phyloP scores from a whole-genome alignment of 1,284 basidiomycete species.

The Sporisorium reilianum region DNA sequence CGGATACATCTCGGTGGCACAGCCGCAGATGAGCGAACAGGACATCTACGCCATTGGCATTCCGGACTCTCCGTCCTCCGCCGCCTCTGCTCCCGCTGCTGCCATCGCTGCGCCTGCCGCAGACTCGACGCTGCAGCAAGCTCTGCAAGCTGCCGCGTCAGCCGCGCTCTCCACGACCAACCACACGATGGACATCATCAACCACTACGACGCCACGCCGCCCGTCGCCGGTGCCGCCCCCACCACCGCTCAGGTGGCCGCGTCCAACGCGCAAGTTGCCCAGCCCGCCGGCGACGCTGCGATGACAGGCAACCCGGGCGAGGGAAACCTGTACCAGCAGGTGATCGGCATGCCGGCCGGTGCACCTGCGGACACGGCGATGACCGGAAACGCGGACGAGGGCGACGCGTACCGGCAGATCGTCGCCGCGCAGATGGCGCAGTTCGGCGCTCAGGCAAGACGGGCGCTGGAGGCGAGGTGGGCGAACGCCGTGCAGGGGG shows the following conservation, averaged over 20 bases:
- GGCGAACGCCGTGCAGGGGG: neutral
- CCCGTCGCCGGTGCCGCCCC: conserved; percentile 5
- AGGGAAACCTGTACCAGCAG: conserved; percentile 21
- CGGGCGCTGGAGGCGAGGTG: conserved; percentile 7
- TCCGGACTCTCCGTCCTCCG: conserved; percentile 11
- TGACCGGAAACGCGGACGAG: conserved; percentile 16
- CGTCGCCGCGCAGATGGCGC: conserved; percentile 31
- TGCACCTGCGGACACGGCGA: neutral
- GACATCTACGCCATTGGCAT: conserved; percentile 46
- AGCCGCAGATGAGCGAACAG: conserved; percentile 37
- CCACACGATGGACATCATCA: conserved; percentile 13
- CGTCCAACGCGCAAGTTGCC: conserved; percentile 15
- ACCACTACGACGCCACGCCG: conserved; percentile 31
- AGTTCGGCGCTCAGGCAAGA: conserved; percentile 18
- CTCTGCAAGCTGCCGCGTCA: conserved; percentile 19
- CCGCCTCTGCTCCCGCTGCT: neutral
- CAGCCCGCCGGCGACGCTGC: neutral
- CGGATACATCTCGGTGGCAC: conserved; percentile 36
- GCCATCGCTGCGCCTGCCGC: neutral
- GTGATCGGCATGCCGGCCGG: conserved; percentile 14
- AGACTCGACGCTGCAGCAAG: conserved; percentile 16
- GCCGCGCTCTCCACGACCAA: conserved; percentile 14
- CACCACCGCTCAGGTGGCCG: conserved; percentile 1
- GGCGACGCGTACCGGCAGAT: conserved; percentile 22
- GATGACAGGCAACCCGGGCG: conserved; percentile 26